A percentile compares a stretch with the other conserved stretches of the same genome.
These are phyloP conservation scores for Gaertneriomyces semiglobifer DNA, from an alignment of 192 early-diverging fungal genomes.

Conservation along the genomic window DNA sequence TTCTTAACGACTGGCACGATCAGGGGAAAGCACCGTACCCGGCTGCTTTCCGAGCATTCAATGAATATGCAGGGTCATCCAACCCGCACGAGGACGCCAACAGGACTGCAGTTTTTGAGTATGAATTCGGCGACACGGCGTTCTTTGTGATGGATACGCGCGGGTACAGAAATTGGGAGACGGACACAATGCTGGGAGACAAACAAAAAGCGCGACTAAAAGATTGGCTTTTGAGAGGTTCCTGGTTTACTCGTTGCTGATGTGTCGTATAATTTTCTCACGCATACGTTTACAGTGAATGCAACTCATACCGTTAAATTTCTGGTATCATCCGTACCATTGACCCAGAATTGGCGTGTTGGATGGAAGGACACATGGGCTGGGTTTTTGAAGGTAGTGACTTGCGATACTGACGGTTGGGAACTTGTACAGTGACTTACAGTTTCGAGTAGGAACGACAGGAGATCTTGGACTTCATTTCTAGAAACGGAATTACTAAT, in stretches of 20 bases:
- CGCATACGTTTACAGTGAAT: conserved; percentile 12
- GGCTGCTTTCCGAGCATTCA: conserved; percentile 31
- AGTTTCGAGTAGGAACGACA: conserved; percentile 17
- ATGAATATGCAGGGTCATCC: conserved; percentile 29
- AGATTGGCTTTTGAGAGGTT: conserved; percentile 26
- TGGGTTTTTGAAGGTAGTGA: conserved; percentile 9
- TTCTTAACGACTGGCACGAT: conserved; percentile 31
- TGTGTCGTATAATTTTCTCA: background rate
- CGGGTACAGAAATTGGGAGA: conserved; percentile 17
- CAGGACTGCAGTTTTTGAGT: conserved; percentile 24
- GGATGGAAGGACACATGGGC: conserved; percentile 28
- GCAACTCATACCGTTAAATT: conserved; percentile 25
- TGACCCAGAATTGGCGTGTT: conserved; percentile 33
- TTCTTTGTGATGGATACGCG: conserved; percentile 36
- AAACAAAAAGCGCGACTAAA: conserved; percentile 25
- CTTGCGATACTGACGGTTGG: background rate
- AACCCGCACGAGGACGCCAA: conserved; percentile 31
- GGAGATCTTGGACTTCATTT: conserved; percentile 33
- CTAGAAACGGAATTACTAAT: conserved; percentile 23
- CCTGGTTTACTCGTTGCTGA: background rate
- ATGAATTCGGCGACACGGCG: conserved; percentile 26
- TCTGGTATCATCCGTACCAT: conserved; percentile 29
- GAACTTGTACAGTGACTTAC: background rate
- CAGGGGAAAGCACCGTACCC: conserved; percentile 20
- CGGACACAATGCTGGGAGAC: conserved; percentile 25